Percentiles rank a stretch among this genome's conserved stretches.
Evolutionary conservation across 805 yeast species (phyloP).

Genomic region (Cyberlindnera maritima): DNA sequence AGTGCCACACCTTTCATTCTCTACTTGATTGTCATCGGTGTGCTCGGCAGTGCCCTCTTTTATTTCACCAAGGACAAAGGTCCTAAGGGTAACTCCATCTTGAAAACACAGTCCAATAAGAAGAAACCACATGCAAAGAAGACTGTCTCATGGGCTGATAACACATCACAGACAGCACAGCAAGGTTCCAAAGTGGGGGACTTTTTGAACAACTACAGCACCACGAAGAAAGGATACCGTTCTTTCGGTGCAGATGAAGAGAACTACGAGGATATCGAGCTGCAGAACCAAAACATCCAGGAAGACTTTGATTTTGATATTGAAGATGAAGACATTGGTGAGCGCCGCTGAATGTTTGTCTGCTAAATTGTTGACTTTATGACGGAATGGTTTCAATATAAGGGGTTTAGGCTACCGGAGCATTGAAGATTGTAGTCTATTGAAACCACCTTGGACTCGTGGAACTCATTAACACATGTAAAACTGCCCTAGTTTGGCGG

Average conservation of each 20-base stretch:
- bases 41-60: constrained; percentile 20
- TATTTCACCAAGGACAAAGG: constrained; percentile 19
- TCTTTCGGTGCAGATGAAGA: constrained; percentile 9
- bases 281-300: constrained; percentile 16
- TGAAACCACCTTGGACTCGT: no score
- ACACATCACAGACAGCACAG: constrained; percentile 12
- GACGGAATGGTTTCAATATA: no score
- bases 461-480: no score
- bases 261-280: constrained; percentile 22
- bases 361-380: no score
- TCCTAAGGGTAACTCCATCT: constrained; percentile 20
- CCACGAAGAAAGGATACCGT: constrained; percentile 17
- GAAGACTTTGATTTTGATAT: constrained; percentile 22
- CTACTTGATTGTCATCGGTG: constrained; percentile 19
- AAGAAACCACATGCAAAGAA: constrained; percentile 21
- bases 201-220: constrained; percentile 21
- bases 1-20: constrained; percentile 25
- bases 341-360: background rate
- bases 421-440: no score
- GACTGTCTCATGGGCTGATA: constrained; percentile 39
- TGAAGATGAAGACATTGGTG: constrained; percentile 13
- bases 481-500: background rate
- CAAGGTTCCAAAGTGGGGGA: constrained; percentile 17
- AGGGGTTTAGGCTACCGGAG: no score
- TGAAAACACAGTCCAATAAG: constrained; percentile 17